Conservation (phyloP, 108 stramenopile genomes). For the Cyclotella sp. region DNA sequence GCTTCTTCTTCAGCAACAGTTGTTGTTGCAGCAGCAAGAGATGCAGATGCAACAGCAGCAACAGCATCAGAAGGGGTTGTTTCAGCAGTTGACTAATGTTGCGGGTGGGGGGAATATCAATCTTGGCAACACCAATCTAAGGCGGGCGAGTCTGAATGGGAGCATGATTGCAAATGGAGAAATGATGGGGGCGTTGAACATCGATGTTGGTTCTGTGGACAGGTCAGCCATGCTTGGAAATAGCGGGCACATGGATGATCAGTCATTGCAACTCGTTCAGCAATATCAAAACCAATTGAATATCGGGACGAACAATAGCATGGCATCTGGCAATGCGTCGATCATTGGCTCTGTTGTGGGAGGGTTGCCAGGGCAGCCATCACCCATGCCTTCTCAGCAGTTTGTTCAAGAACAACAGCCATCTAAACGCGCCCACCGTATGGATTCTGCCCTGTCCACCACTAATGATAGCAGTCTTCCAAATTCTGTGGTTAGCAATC, state of each 20-base stretch:
- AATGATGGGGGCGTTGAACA: slow-evolving; percentile 1
- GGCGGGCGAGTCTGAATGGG: neutral
- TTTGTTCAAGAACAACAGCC: slow-evolving; percentile 20
- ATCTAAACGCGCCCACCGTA: slow-evolving; percentile 14
- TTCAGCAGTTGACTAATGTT: slow-evolving; percentile 22
- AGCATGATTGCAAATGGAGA: neutral
- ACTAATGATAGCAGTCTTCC: slow-evolving; percentile 49
- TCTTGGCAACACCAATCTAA: neutral
- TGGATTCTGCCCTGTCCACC: neutral
- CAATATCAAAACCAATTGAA: slow-evolving; percentile 32
- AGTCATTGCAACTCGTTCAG: slow-evolving; percentile 23
- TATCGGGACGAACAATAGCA: neutral
- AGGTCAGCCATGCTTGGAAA: neutral
- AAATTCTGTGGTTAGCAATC: slow-evolving; percentile 57
- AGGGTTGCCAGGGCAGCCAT: neutral
- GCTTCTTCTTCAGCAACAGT: slow-evolving; percentile 36
- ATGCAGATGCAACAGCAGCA: slow-evolving; percentile 25
- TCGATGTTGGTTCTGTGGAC: neutral
- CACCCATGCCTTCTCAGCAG: neutral
- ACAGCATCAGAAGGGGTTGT: slow-evolving; percentile 21
- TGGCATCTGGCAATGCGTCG: neutral
- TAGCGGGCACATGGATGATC: slow-evolving; percentile 8
- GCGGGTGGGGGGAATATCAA: slow-evolving; percentile 17
- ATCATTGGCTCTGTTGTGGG: neutral
- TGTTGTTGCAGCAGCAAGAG: slow-evolving; percentile 33